Percentiles rank a stretch among this genome's conserved stretches.
Evolutionary conservation across 2,329 filamentous ascomycete species (phyloP).

Genomic region (Alternaria postmessia): DNA sequence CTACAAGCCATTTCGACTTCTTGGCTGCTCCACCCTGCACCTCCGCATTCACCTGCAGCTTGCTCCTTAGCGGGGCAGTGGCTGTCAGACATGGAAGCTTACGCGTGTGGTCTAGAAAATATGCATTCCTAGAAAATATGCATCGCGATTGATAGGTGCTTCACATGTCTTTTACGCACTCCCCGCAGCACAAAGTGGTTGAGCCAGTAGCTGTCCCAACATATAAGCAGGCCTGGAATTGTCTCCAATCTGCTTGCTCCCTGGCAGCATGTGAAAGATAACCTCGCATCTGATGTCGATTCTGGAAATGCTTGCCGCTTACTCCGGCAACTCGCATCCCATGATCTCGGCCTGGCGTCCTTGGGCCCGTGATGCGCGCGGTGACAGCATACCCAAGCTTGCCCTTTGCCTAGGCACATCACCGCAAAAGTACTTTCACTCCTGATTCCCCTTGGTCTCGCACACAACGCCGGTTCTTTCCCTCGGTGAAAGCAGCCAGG

Average conservation of each 20-base stretch:
- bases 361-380: constrained; percentile 17
- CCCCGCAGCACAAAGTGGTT: neutral
- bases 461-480: neutral
- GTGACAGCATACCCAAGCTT: constrained; percentile 17
- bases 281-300: too few species aligned
- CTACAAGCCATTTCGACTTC: constrained; percentile 17
- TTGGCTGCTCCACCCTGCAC: constrained; percentile 21
- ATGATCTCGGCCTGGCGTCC: constrained; percentile 28
- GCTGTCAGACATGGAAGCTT: neutral
- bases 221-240: neutral
- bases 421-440: constrained; percentile 6
- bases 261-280: constrained; percentile 16
- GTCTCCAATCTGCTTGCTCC: neutral
- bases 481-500: neutral
- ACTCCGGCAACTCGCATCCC: constrained; percentile 29
- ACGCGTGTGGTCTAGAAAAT: neutral
- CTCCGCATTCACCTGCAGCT: constrained; percentile 12
- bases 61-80: constrained; percentile 11
- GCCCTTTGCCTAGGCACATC: constrained; percentile 4
- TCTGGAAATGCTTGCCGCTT: constrained; percentile 19
- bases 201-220: constrained; percentile 17
- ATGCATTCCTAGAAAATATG: neutral
- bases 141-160: neutral
- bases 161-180: neutral
- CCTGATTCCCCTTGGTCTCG: neutral